These are phyloP conservation scores for Noccaea bulbosa DNA, from an alignment of 345 rosid genomes.

Conservation along the genomic window DNA sequence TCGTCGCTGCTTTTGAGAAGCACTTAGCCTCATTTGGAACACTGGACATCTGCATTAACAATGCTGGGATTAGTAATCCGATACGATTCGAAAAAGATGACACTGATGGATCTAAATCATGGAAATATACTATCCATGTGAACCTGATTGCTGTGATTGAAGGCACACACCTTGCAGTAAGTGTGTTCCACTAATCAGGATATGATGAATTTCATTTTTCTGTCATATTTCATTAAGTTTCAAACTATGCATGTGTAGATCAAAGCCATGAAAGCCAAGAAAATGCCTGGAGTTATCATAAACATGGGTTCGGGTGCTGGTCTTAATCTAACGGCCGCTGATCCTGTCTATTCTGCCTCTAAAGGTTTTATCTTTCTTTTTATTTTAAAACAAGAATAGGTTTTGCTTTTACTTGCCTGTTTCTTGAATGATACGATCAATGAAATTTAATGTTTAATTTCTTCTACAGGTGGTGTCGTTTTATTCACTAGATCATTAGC, in stretches of 20 bases:
- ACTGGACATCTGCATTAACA: conserved; percentile 78
- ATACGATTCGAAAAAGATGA: conserved; percentile 57
- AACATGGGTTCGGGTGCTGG: conserved; percentile 89
- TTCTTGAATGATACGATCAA: no score
- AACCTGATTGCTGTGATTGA: conserved; percentile 68
- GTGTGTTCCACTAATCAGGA: conserved; percentile 1
- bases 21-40: conserved; percentile 80
- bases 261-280: conserved; percentile 64
- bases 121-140: conserved; percentile 72
- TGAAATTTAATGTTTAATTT: conserved; percentile 1
- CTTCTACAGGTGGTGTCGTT: conserved; percentile 69
- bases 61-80: conserved; percentile 64
- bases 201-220: no score
- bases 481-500: conserved; percentile 85
- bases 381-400: not conserved
- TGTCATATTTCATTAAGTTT: not conserved
- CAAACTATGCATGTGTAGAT: conserved; percentile 53
- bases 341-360: conserved; percentile 75
- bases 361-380: conserved; percentile 61
- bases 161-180: conserved; percentile 83
- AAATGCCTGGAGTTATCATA: conserved; percentile 88
- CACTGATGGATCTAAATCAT: conserved; percentile 69
- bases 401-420: not conserved
- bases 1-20: conserved; percentile 73
- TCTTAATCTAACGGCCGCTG: conserved; percentile 67